phyloP scores from a whole-genome alignment of 768 basidiomycete genomes.

The Macrolepiota albuminosa region DNA sequence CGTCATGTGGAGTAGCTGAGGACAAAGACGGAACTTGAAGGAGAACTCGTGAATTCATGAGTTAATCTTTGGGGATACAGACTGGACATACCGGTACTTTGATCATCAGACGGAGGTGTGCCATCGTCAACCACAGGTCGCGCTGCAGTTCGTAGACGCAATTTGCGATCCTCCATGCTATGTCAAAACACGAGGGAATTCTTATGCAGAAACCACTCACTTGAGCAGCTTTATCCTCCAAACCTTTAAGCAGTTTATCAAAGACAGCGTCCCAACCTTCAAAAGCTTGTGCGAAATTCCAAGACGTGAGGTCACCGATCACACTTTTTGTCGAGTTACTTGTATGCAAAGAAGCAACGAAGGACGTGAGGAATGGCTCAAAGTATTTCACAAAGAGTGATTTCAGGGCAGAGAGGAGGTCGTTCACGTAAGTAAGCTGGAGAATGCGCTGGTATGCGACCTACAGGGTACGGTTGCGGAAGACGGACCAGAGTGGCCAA shows the following conservation, averaged over 20 bases:
- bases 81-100: slow-evolving; percentile 44
- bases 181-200: slow-evolving; percentile 3
- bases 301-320: slow-evolving; percentile 36
- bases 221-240: slow-evolving; percentile 74
- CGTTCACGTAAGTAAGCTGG: slow-evolving; percentile 90
- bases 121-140: slow-evolving; percentile 31
- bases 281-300: slow-evolving; percentile 69
- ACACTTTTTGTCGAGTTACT: slow-evolving; percentile 41
- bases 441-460: slow-evolving; percentile 96
- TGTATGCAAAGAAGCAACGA: slow-evolving; percentile 80
- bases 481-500: slow-evolving; percentile 3
- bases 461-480: slow-evolving; percentile 31
- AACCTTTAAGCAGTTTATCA: slow-evolving; percentile 64
- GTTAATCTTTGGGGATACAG: background rate
- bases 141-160: slow-evolving; percentile 45
- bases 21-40: slow-evolving; percentile 42
- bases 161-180: slow-evolving; percentile 60
- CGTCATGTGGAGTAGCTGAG: slow-evolving; percentile 57
- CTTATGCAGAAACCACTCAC: slow-evolving; percentile 27
- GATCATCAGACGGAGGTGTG: slow-evolving; percentile 58
- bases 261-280: slow-evolving; percentile 81
- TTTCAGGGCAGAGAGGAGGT: slow-evolving; percentile 77
- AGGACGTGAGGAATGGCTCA: slow-evolving; percentile 75
- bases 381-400: slow-evolving; percentile 84
- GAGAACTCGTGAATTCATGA: background rate